A percentile compares a stretch with the other conserved stretches of the same genome.
These are phyloP conservation scores for Daphne laureola DNA, from an alignment of 441 rosid species.

Conservation along the genomic window DNA sequence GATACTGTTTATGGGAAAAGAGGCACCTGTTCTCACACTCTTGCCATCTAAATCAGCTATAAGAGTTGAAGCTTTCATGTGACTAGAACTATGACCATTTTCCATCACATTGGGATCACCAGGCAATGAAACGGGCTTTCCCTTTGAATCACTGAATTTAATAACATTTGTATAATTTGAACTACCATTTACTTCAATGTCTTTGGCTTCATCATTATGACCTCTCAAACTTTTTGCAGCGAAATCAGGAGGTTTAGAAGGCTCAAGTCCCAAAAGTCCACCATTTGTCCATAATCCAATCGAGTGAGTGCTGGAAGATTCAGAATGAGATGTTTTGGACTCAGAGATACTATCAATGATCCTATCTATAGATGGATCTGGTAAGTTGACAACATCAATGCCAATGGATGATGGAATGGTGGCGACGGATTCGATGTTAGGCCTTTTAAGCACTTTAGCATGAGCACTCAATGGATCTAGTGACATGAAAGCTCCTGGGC, in stretches of 20 bases:
- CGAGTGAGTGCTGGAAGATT: slow-evolving; percentile 24
- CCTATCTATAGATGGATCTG: slow-evolving; percentile 25
- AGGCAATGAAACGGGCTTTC: slow-evolving; percentile 18
- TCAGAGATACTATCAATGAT: slow-evolving; percentile 15
- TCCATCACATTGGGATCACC: slow-evolving; percentile 25
- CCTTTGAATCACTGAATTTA: slow-evolving; percentile 17
- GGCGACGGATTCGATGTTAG: slow-evolving; percentile 1
- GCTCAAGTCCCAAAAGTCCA: slow-evolving; percentile 79
- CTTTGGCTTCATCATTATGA: slow-evolving; percentile 19
- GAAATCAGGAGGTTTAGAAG: slow-evolving; percentile 86
- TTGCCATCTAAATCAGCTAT: slow-evolving; percentile 24
- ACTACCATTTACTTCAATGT: slow-evolving; percentile 14
- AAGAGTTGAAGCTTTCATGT: slow-evolving; percentile 23
- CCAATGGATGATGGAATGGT: slow-evolving; percentile 25
- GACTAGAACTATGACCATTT: slow-evolving; percentile 22
- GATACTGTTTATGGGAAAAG: slow-evolving; percentile 12
- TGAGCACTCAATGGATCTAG: slow-evolving; percentile 21
- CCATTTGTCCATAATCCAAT: slow-evolving; percentile 88
- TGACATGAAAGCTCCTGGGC: slow-evolving; percentile 19
- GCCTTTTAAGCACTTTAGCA: too few relatives aligned
- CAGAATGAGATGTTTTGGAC: slow-evolving; percentile 35
- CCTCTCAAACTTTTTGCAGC: slow-evolving; percentile 31
- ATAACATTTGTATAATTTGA: slow-evolving; percentile 12
- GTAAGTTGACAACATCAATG: slow-evolving; percentile 19
- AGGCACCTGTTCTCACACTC: slow-evolving; percentile 17